phyloP scores from a whole-genome alignment of 805 yeast genomes.

The Nakazawaea wyomingensis region DNA sequence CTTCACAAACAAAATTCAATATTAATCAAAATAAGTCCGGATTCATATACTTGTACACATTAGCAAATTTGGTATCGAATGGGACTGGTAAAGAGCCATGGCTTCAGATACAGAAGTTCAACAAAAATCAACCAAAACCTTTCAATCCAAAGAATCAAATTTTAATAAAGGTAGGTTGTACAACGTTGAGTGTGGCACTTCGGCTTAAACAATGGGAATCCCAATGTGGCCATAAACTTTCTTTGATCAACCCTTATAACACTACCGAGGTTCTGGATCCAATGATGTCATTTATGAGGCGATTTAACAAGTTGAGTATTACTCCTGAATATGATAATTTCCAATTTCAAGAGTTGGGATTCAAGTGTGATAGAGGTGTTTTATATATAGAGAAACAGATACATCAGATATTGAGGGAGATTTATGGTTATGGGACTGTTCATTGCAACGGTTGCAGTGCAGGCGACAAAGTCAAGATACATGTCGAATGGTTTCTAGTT shows the following conservation, averaged over 20 bases:
- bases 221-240: constrained; percentile 43
- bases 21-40: constrained; percentile 26
- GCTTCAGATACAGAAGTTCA: constrained; percentile 33
- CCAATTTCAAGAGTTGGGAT: constrained; percentile 27
- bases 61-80: constrained; percentile 30
- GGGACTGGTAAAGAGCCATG: constrained; percentile 27
- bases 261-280: constrained; percentile 17
- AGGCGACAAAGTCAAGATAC: constrained; percentile 25
- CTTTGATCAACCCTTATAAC: constrained; percentile 30
- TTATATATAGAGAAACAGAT: constrained; percentile 35
- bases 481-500: constrained; percentile 54
- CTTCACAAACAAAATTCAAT: neutral
- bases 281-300: constrained; percentile 12
- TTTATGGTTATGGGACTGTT: constrained; percentile 44
- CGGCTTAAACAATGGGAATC: constrained; percentile 48
- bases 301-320: constrained; percentile 13
- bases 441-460: constrained; percentile 41
- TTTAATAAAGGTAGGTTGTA: constrained; percentile 49
- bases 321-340: constrained; percentile 17
- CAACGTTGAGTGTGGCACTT: constrained; percentile 37
- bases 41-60: constrained; percentile 46
- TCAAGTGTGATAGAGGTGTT: constrained; percentile 27
- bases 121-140: constrained; percentile 26
- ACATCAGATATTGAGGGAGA: constrained; percentile 31
- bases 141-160: constrained; percentile 34